Evolutionary conservation across 768 basidiomycete species (phyloP), one percentile per base, ranked within the genome.

Genomic region (Leucosporidium yakuticum): DNA sequence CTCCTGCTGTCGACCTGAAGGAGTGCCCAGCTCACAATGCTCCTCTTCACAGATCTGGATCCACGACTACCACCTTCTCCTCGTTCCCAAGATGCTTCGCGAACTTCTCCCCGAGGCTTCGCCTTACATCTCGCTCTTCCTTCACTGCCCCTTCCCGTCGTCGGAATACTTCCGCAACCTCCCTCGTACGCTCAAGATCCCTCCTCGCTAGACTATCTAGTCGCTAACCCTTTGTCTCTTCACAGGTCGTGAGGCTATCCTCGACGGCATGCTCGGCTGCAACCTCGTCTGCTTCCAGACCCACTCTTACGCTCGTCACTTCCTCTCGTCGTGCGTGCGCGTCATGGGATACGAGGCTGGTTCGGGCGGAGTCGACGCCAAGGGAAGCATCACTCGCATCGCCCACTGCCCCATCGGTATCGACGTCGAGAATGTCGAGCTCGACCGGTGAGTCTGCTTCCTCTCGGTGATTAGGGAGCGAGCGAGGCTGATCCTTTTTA

Each of bases 231-330:
- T 69, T 60, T 62, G 55, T 54, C 15, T 27, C 11, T 23, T 21
- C n/a, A 21, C 67, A 86, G 87, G 87, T 59, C 86, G 95, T 57
- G 90, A 89, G 75, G 93, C 97, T 80, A 90, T 98, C 68, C 83
- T 99, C 31, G 92, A 97, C 71, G 96, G 95, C 48, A 96, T 99
- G 91, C 87, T 98, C 55, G 93, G 94, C 36, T 92, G 95, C 59
- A 93, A 96, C 80, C 84, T 96, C 44, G 86, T 97, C 59, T 94
- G 91, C 79, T 98, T 99, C 89, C 90, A 91, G 82, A 96, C 94
- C 0, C 96, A 95, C 79, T 93, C 91, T 4, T 95, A 96, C 81
- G 87, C 89, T 15, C 86, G 95, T 9, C 95, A 98, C 80, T 99
- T 99, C 80, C 86, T 85, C 34, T 93, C 90, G 23, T 91, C 91